Base-by-base conservation (phyloP, 352 stramenopile species). In the Globisporangium radiosum region DNA sequence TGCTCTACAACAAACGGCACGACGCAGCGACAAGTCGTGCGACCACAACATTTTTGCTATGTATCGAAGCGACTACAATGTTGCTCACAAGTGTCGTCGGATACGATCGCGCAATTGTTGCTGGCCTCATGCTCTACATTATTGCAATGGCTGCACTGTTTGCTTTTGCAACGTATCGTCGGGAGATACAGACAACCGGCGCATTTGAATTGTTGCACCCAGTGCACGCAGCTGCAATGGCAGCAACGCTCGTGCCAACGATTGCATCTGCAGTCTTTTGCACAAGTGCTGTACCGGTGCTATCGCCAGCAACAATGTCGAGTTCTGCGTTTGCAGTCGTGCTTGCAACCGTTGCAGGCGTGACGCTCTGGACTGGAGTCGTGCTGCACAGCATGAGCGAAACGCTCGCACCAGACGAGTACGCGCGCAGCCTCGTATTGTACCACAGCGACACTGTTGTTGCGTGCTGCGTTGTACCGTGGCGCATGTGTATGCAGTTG, bases 1-100 rank as follows among this genome's bases (percentile, higher is more conserved):
- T 71, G 10, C 58, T 71, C n/a, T 65, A 70, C 42, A 36, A 53
- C 17, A 49, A 65, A 0, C 64, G 68, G 6, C 70, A 69, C 36
- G 57, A 71, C 15, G 45, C 37, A 2, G 57, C 58, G 3, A 52
- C 57, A 53, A 74, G 65, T 48, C 17, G 60, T 19, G 61, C 17
- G 1, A 60, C 58, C 0, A 33, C 66, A 1, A 6, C 13, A 4
- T 62, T 71, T 19, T 17, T 74, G 25, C 52, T 65, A 9, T 49
- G 43, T 36, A 42, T 53, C 47, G 50, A 45, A 49, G 51, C 37
- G n/a, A 66, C 42, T 47, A 47, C 49, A 14, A 38, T 25, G 13
- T 9, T 52, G 17, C 33, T 56, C 25, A 11, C n/a, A 33, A 53
- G 59, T 7, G 38, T 60, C 0, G 11, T 60, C 15, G 47, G 37